Evolutionary conservation across 2,329 filamentous ascomycete genomes (phyloP), one percentile per base, ranked within the genome.

Genomic region (Arthroderma uncinatum): DNA sequence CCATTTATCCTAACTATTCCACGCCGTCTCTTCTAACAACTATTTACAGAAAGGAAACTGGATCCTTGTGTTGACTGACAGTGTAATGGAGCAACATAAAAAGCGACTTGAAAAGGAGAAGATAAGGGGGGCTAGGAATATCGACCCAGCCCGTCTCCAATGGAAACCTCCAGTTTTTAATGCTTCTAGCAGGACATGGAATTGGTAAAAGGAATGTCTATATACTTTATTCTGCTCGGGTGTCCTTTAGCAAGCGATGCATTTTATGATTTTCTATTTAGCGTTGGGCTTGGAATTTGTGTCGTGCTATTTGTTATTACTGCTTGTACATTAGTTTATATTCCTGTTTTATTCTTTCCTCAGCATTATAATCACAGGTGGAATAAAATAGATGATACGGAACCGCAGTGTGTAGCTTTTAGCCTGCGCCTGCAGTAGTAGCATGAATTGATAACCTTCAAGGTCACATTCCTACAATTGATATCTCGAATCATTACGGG

Each of bases 161-260:
- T 98, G 93, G 93, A 97, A 95, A 72, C 92, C 93, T 9, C 93
- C 93, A 0, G 87, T 96, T 0, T 97, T 97, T 68, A 91, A 86
- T 25, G 91, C 92, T 0, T 88, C 87, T 12, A 88, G 83, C 64
- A 81, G 92, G 64, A 97, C 92, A 10, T 97, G 93, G 93, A 94
- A 91, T 60, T 97, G 92, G 92, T 96, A 60, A 55, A 55, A 42
- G 48, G 50, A 14, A 39, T 12, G 10, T 8, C n/a, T 36, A 30
- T 53, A 53, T 34, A 19, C 7, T 16, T 47, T 25, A 21, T 25
- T 40, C 10, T 44, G 28, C 47, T 21, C 12, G 54, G 19, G 14
- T 56, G 28, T 42, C 50, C n/a, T 55, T 47, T 14, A 30, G 48
- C 55, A 33, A 53, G 56, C 23, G 37, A 19, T 54, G 37, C 52